Base-by-base conservation (phyloP, 2,329 filamentous ascomycete genomes). In the Ceratocystis harringtonii region DNA sequence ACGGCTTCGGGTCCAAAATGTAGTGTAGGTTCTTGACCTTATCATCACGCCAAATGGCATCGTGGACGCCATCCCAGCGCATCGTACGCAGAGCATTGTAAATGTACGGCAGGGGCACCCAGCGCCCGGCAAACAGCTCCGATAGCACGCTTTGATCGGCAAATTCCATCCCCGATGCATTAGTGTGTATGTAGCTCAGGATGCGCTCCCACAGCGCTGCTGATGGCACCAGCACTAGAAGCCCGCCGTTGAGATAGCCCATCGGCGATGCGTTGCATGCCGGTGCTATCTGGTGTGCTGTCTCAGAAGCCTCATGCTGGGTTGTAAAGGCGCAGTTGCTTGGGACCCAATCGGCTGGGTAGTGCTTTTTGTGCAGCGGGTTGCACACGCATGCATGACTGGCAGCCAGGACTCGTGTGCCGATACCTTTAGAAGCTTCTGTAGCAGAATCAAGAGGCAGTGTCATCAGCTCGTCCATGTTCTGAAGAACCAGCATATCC, bases 391-490 rank as follows among this genome's bases (percentile, higher is more conserved):
- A 95, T 4, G 90, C 90, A 75, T 92, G 89, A 69, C 85, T 84
- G 3, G 90, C 89, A 1, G 89, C 90, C 74, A 95, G 92, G 43
- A 95, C 88, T 57, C 82, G 80, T 57, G 10, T 68, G 65, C 10
- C 64, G 0, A 32, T 12, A 2, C 43, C 55, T 22, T 41, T 12
- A 15, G 32, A 60, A 5, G 66, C 66, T 22, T 57, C 50, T 48
- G 7, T 68, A 0, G 70, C 70, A 41, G 77, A 72, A 74, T 92
- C 89, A 58, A 95, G 81, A 68, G 83, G 77, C 62, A 95, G 70
- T n/a, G 89, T 84, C 89, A 95, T 95, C 70, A 95, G 78, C 77
- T 95, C 90, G 73, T 95, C 91, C 89, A 96, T 95, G 75, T 95
- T 95, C 71, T 80, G 80, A 69, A 86, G 75, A 6, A 90, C 84